Evolutionary conservation across 345 rosid species (phyloP), one percentile per base, ranked within the genome.

Genomic region (Hibiscus syriacus): DNA sequence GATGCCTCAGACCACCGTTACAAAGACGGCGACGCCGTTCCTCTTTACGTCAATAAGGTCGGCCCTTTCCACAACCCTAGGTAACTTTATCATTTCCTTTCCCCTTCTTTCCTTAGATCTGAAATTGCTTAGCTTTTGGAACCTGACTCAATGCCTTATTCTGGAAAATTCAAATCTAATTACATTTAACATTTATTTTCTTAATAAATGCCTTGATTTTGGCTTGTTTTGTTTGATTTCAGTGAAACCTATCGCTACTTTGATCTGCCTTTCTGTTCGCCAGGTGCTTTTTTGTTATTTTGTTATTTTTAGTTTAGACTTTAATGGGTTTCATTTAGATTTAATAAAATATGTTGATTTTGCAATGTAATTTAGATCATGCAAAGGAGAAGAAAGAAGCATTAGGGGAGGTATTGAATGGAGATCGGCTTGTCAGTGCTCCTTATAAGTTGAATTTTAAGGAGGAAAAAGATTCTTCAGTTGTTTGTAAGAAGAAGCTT

Each of bases 1-100:
- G 89, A 84, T 43, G 81, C 63, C n/a, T n/a, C n/a, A n/a, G n/a
- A n/a, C n/a, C n/a, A n/a, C n/a, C n/a, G n/a, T n/a, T n/a, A n/a
- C n/a, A n/a, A n/a, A n/a, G n/a, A n/a, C n/a, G n/a, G n/a, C n/a
- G n/a, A n/a, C n/a, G n/a, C n/a, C n/a, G n/a, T n/a, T n/a, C n/a
- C n/a, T n/a, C n/a, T n/a, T n/a, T n/a, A n/a, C n/a, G n/a, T n/a
- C n/a, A n/a, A n/a, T n/a, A n/a, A n/a, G n/a, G n/a, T n/a, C n/a
- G n/a, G n/a, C n/a, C n/a, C n/a, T n/a, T n/a, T n/a, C n/a, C 87
- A 90, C 72, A 90, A 90, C 67, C 93, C 93, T 67, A 87, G 90
- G 96, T 80, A 76, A 72, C 43, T 7, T 17, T 53, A 14, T 55
- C 36, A 0, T 71, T 50, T 49, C 38, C 9, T 14, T 1, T 36